Evolutionary conservation across 768 basidiomycete genomes (phyloP).

Genomic region (Naganishia vaughanmartiniae): DNA sequence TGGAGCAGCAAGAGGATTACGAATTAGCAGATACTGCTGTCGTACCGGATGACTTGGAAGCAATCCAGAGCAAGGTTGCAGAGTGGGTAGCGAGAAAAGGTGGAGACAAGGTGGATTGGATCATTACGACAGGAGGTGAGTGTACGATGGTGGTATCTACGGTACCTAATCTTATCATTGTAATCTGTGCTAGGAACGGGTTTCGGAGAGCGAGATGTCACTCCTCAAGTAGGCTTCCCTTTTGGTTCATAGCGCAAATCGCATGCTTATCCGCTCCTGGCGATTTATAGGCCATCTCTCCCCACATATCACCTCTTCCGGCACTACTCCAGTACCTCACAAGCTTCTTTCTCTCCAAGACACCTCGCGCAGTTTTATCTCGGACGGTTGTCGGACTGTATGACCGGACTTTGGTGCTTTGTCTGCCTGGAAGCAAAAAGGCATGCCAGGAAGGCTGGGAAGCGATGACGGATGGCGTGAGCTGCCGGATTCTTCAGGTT

Average conservation of each 20-base stretch:
- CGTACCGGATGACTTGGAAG: constrained; percentile 65
- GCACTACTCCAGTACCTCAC: constrained; percentile 75
- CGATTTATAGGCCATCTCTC: constrained; percentile 52
- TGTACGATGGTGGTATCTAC: not conserved
- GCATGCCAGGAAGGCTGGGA: constrained; percentile 67
- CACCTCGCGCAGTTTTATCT: constrained; percentile 75
- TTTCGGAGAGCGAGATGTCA: constrained; percentile 73
- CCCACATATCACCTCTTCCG: constrained; percentile 53
- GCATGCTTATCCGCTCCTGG: not conserved
- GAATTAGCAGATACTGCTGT: constrained; percentile 46
- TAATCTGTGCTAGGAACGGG: constrained; percentile 58
- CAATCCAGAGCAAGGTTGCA: constrained; percentile 59
- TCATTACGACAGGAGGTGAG: constrained; percentile 74
- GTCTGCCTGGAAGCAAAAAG: constrained; percentile 80
- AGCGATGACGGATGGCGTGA: constrained; percentile 58
- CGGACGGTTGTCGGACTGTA: constrained; percentile 77
- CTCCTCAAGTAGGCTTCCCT: constrained; percentile 66
- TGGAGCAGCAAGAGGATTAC: constrained; percentile 21
- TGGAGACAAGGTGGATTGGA: constrained; percentile 62
- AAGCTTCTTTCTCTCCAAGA: constrained; percentile 66
- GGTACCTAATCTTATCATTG: not conserved
- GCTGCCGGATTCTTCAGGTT: constrained; percentile 66
- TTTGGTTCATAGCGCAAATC: not conserved
- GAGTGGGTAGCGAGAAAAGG: constrained; percentile 53
- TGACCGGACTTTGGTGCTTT: constrained; percentile 66